Percentiles rank a stretch among this genome's conserved stretches.
These are phyloP conservation scores for Chaetomium sp. DNA, from an alignment of 2,329 filamentous ascomycete species.

Conservation along the genomic window DNA sequence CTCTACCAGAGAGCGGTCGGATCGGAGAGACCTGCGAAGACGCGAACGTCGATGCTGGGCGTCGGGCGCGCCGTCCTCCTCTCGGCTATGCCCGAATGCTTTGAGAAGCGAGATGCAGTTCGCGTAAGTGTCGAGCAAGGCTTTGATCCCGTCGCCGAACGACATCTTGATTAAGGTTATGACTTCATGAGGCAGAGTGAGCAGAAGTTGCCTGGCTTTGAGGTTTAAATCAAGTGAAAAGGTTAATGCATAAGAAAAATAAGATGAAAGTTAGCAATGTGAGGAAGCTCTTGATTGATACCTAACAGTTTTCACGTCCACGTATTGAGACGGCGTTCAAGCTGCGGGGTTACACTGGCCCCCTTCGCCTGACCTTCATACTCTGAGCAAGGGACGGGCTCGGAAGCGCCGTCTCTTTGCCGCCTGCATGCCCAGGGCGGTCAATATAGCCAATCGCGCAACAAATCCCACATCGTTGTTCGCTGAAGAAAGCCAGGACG, in stretches of 20 bases:
- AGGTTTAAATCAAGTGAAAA: too few relatives aligned
- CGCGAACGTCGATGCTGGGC: slow-evolving; percentile 24
- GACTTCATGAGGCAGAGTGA: not conserved
- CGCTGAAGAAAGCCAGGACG: not conserved
- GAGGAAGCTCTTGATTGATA: too few relatives aligned
- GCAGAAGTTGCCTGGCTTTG: not conserved
- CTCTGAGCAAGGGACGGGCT: not conserved
- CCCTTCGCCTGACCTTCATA: not conserved
- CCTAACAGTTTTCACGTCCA: too few relatives aligned
- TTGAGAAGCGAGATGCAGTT: slow-evolving; percentile 40
- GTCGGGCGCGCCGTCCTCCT: slow-evolving; percentile 14
- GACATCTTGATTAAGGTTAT: slow-evolving; percentile 24
- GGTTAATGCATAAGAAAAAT: too few relatives aligned
- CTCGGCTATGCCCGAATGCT: slow-evolving; percentile 25
- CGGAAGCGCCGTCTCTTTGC: slow-evolving; percentile 1
- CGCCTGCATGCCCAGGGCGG: not conserved
- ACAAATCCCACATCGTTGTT: not conserved
- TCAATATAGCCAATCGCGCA: not conserved
- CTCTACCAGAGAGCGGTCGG: slow-evolving; percentile 36
- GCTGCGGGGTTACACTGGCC: slow-evolving; percentile 9
- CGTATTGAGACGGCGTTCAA: not conserved
- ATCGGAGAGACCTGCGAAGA: slow-evolving; percentile 33
- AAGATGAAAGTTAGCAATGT: too few relatives aligned
- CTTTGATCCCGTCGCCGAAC: slow-evolving; percentile 39
- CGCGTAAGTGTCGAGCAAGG: slow-evolving; percentile 42